Conservation (phyloP, 257 asterid species). For the Solanum piurae region DNA sequence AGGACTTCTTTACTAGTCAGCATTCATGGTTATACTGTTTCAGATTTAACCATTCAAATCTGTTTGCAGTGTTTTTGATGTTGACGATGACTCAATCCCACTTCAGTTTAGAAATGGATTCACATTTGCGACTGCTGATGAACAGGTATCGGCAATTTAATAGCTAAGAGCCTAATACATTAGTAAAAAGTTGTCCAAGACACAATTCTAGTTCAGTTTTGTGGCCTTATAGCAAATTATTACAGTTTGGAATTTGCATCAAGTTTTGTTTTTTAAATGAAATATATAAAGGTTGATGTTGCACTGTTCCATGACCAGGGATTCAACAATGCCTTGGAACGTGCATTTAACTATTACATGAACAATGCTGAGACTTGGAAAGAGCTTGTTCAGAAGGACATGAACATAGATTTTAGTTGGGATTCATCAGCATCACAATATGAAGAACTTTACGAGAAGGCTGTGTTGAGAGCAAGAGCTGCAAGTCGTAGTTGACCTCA, state of each 20-base stretch:
- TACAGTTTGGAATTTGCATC: neutral
- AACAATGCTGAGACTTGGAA: constrained; percentile 53
- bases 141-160: constrained; percentile 37
- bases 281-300: neutral
- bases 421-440: constrained; percentile 66
- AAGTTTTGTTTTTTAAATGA: neutral
- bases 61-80: constrained; percentile 75
- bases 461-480: constrained; percentile 58
- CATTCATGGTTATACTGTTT: neutral
- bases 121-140: constrained; percentile 69
- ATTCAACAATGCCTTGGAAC: constrained; percentile 54
- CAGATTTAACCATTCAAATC: constrained; percentile 2
- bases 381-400: constrained; percentile 61
- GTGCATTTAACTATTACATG: constrained; percentile 55
- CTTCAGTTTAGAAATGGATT: constrained; percentile 77
- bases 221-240: neutral
- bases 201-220: neutral
- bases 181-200: neutral
- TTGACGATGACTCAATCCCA: constrained; percentile 72
- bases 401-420: constrained; percentile 94
- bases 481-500: constrained; percentile 18
- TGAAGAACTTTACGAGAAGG: constrained; percentile 72
- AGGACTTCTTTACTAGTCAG: neutral
- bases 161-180: neutral
- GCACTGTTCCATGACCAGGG: constrained; percentile 32